Percentiles rank a stretch among this genome's conserved stretches.
phyloP scores from a whole-genome alignment of 495 filamentous ascomycete genomes.

The Lentithecium fluviatile region DNA sequence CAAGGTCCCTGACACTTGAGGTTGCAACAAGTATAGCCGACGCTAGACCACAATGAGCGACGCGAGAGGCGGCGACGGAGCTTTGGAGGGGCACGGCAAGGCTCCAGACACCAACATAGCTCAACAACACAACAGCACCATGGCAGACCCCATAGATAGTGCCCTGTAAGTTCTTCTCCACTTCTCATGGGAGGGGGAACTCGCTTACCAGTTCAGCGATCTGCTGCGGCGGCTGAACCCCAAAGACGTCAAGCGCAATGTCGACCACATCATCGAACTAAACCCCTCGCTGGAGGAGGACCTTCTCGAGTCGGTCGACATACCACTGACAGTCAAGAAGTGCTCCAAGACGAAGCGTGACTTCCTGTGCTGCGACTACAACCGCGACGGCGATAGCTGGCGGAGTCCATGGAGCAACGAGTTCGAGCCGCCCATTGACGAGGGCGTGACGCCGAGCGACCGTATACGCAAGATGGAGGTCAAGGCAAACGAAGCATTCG shows the following conservation, averaged over 20 bases:
- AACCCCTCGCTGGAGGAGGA: conserved; percentile 94
- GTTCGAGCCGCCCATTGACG: conserved; percentile 78
- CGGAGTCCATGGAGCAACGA: conserved; percentile 97
- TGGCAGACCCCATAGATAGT: conserved; percentile 32
- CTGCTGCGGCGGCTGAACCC: conserved; percentile 97
- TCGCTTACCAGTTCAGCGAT: conserved; percentile 61
- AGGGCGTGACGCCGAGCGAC: conserved; percentile 46
- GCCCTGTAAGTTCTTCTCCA: conserved; percentile 23
- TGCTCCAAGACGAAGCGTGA: conserved; percentile 87
- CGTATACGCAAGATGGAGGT: conserved; percentile 87
- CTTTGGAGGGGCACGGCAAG: conserved; percentile 27
- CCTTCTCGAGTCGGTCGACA: conserved; percentile 94
- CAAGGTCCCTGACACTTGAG: no score
- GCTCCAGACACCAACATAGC: conserved; percentile 4
- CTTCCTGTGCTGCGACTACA: conserved; percentile 99
- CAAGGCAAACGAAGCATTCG: conserved; percentile 90
- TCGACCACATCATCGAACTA: conserved; percentile 78
- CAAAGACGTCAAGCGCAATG: conserved; percentile 80
- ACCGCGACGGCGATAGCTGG: conserved; percentile 96
- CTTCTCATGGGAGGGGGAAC: background rate
- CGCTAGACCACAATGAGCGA: background rate
- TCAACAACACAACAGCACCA: conserved; percentile 8
- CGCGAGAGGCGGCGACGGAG: background rate
- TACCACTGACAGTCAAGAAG: conserved; percentile 81
- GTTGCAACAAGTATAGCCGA: background rate